These are phyloP conservation scores for Leonotis leonurus DNA, from an alignment of 257 asterid species.

Conservation along the genomic window DNA sequence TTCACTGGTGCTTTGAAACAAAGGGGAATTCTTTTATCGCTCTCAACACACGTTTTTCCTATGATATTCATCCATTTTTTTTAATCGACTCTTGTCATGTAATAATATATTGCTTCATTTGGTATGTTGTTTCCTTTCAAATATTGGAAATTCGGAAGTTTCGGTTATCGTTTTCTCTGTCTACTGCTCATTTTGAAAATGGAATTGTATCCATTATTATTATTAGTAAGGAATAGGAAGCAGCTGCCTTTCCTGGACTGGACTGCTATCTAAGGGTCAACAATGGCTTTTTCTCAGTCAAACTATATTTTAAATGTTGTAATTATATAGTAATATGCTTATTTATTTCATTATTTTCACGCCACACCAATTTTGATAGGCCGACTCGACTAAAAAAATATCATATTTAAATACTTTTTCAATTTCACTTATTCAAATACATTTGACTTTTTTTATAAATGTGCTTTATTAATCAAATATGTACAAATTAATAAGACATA, in stretches of 20 bases:
- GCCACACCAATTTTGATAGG: neutral
- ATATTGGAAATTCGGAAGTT: neutral
- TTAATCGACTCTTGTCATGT: too few relatives aligned
- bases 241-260: slow-evolving; percentile 13
- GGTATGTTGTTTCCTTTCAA: neutral
- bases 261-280: neutral
- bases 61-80: too few relatives aligned
- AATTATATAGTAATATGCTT: neutral
- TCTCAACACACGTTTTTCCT: too few relatives aligned
- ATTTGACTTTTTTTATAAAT: too few relatives aligned
- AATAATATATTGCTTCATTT: too few relatives aligned
- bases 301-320: neutral
- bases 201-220: too few relatives aligned
- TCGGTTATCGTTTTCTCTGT: neutral
- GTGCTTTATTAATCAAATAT: too few relatives aligned
- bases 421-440: too few relatives aligned
- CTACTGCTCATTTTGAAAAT: neutral
- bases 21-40: too few relatives aligned
- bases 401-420: neutral
- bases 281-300: slow-evolving; percentile 10
- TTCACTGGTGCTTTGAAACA: too few relatives aligned
- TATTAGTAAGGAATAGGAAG: too few relatives aligned
- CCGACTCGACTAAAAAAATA: neutral
- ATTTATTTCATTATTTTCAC: neutral
- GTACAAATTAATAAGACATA: too few relatives aligned